A percentile compares a stretch with the other conserved stretches of the same genome.
phyloP scores from a whole-genome alignment of 2,329 filamentous ascomycete species.

The Fonsecaea monophora region DNA sequence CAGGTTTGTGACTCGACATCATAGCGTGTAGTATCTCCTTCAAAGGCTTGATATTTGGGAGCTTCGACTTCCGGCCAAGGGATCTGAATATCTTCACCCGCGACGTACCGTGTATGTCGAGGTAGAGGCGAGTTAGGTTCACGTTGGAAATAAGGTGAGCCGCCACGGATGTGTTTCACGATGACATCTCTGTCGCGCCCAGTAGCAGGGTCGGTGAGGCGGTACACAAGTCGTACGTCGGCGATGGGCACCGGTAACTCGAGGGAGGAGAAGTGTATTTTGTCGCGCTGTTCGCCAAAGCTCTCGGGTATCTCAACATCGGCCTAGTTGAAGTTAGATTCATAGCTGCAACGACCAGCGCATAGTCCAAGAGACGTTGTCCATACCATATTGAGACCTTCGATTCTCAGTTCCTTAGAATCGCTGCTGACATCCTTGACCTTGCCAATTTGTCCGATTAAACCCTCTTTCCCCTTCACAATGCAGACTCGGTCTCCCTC shows the following conservation, averaged over 20 bases:
- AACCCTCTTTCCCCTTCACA: slow-evolving; percentile 71
- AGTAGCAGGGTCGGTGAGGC: slow-evolving; percentile 66
- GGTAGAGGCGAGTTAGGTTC: slow-evolving; percentile 53
- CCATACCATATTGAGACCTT: slow-evolving; percentile 69
- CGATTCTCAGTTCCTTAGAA: slow-evolving; percentile 66
- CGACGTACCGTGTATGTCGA: slow-evolving; percentile 62
- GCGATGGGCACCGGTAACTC: slow-evolving; percentile 69
- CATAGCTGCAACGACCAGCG: background rate
- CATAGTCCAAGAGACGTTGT: slow-evolving; percentile 10
- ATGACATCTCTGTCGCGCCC: slow-evolving; percentile 71
- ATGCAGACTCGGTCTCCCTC: slow-evolving; percentile 81
- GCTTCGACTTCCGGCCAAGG: slow-evolving; percentile 72
- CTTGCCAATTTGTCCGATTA: slow-evolving; percentile 79
- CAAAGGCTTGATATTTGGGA: slow-evolving; percentile 61
- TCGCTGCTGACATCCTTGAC: slow-evolving; percentile 64
- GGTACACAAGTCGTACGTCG: slow-evolving; percentile 80
- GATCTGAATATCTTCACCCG: slow-evolving; percentile 67
- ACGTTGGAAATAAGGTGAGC: slow-evolving; percentile 59
- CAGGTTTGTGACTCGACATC: slow-evolving; percentile 67
- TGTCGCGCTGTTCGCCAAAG: slow-evolving; percentile 39
- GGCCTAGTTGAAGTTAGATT: slow-evolving; percentile 43
- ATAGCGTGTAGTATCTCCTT: slow-evolving; percentile 75
- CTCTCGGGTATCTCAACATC: slow-evolving; percentile 52
- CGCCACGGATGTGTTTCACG: slow-evolving; percentile 71
- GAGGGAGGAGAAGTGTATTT: slow-evolving; percentile 54